These are phyloP conservation scores for Lophium mytilinum DNA, from an alignment of 495 filamentous ascomycete species.

Conservation along the genomic window DNA sequence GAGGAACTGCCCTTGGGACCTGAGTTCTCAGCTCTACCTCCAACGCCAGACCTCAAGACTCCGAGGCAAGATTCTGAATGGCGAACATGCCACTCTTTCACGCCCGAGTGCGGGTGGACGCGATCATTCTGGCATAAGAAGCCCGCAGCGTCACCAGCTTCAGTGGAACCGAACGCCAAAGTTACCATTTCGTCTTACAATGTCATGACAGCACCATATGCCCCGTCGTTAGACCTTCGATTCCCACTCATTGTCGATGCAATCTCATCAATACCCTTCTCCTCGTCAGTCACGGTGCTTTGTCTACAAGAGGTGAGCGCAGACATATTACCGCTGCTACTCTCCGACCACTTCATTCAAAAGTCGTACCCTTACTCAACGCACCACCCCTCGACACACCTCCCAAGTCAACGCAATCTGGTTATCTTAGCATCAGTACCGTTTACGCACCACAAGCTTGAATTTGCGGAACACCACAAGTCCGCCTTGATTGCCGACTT, in stretches of 20 bases:
- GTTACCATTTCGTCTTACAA: not conserved
- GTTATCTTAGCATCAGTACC: not conserved
- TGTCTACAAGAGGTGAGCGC: not conserved
- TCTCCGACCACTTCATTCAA: constrained; percentile 1
- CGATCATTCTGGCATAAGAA: not conserved
- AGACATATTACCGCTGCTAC: not conserved
- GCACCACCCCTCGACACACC: not conserved
- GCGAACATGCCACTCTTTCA: not conserved
- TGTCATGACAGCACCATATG: not conserved
- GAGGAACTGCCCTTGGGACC: not conserved
- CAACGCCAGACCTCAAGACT: too few relatives aligned
- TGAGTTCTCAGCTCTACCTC: too few relatives aligned
- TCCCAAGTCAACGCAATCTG: not conserved
- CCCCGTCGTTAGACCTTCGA: not conserved
- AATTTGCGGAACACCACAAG: not conserved
- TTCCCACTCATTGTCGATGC: not conserved
- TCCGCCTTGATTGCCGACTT: not conserved
- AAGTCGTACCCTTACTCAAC: not conserved
- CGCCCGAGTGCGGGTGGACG: not conserved
- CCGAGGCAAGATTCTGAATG: not conserved
- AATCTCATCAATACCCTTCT: not conserved
- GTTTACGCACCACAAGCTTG: not conserved
- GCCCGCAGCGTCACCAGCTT: not conserved
- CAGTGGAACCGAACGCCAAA: not conserved
- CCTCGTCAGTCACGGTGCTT: not conserved